A percentile compares a stretch with the other conserved stretches of the same genome.
Conservation (phyloP, 371 early-diverging fungal species). For the Lichtheimia hyalospora region DNA sequence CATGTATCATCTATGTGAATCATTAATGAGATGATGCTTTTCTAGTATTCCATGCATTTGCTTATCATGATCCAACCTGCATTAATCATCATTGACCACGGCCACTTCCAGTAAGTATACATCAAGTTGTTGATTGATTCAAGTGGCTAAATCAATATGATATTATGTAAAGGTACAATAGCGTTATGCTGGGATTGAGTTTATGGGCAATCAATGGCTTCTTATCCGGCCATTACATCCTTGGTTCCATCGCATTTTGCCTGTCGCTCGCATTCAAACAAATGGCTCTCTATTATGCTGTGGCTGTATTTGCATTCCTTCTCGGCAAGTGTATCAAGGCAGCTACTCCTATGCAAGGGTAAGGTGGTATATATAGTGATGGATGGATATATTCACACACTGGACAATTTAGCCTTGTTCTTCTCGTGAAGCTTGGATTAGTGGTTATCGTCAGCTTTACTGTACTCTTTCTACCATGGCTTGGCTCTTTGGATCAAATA, state of each 20-base stretch:
- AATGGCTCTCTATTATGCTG: conserved; percentile 94
- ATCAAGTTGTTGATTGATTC: neutral
- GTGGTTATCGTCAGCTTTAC: conserved; percentile 75
- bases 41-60: conserved; percentile 54
- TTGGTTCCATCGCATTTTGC: conserved; percentile 80
- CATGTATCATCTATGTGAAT: conserved; percentile 5
- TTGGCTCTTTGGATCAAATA: conserved; percentile 60
- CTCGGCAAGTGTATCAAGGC: conserved; percentile 69
- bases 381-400: neutral
- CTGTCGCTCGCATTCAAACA: conserved; percentile 89
- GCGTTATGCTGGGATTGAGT: conserved; percentile 90
- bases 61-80: conserved; percentile 82
- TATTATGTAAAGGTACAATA: conserved; percentile 85
- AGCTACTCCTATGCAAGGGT: conserved; percentile 30
- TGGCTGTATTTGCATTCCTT: conserved; percentile 86
- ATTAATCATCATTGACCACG: conserved; percentile 90
- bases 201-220: conserved; percentile 76
- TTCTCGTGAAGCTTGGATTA: conserved; percentile 76
- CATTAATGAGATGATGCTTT: neutral
- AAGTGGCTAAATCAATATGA: neutral
- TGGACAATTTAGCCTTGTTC: conserved; percentile 21
- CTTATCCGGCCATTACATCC: conserved; percentile 52
- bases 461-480: conserved; percentile 70
- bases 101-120: conserved; percentile 85
- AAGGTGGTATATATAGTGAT: neutral